Evolutionary conservation across 768 basidiomycete genomes (phyloP), one percentile per base, ranked within the genome.

Genomic region (Russula earlei): DNA sequence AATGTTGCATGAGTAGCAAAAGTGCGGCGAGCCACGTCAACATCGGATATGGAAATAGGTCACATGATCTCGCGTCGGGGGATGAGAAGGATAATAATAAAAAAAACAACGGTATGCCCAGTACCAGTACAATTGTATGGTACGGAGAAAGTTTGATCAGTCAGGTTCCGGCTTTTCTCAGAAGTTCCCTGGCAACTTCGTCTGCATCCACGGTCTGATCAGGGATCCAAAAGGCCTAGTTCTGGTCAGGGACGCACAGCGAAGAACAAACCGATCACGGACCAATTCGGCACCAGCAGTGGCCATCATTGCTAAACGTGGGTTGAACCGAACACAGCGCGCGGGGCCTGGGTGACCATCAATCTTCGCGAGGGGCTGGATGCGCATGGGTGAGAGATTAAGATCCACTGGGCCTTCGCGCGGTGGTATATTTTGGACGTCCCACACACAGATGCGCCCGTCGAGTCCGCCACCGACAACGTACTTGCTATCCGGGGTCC

Each of bases 401-500:
- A 75, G 70, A 62, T 87, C 82, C 20, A 81, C 71, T 2, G 76
- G 69, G 7, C 80, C 83, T 4, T 73, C 66, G 56, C 74, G 72
- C 55, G 72, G 37, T 29, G 80, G 81, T 54, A 89, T 68, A 61
- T 76, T 77, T 62, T 86, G 77, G 37, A 89, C 73, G 63, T 98
- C 93, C 94, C 94, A 99, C 19, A 95, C 71, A 45, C 78, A 68
- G n/a, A 98, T 73, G 63, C 79, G 82, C 43, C 96, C 96, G 66
- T 94, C 84, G 29, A 87, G 75, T 65, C 84, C 85, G 51, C 96
- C 96, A 20, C 88, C 79, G 5, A 96, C 69, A 41, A 98, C 77
- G 64, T 79, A 99, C 68, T 89, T 89, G 69, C 91, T 92, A 68
- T 99, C 95, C 0, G 91, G 89, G 3, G 90, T 93, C 91, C 91